These are phyloP conservation scores for Clonostachys rosea DNA, from an alignment of 2,329 filamentous ascomycete genomes.

Conservation along the genomic window DNA sequence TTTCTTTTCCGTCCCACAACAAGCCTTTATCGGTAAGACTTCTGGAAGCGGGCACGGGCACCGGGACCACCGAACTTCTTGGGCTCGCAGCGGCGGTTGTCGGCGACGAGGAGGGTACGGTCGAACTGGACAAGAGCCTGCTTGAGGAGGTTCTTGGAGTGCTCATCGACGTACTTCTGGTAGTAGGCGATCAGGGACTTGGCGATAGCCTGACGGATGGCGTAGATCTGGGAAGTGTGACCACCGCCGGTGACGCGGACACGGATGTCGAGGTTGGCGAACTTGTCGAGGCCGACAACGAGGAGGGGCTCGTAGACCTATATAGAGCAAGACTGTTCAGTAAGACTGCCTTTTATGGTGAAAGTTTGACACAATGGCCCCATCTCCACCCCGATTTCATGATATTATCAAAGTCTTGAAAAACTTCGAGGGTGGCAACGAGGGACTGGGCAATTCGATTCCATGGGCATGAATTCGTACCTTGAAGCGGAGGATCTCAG, in stretches of 20 bases:
- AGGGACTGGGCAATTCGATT: too few species aligned
- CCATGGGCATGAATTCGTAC: conserved; percentile 35
- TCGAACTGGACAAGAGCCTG: conserved; percentile 93
- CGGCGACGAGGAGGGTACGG: conserved; percentile 94
- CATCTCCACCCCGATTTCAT: too few species aligned
- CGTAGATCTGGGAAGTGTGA: conserved; percentile 96
- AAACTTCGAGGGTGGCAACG: too few species aligned
- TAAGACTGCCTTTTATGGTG: too few species aligned
- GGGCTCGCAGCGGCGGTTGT: conserved; percentile 98
- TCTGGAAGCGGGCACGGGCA: conserved; percentile 96
- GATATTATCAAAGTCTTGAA: too few species aligned
- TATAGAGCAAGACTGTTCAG: background rate
- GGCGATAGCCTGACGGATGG: conserved; percentile 97
- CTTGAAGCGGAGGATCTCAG: conserved; percentile 98
- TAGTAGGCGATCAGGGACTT: conserved; percentile 81
- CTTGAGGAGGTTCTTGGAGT: conserved; percentile 99
- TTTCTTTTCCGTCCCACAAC: conserved; percentile 4
- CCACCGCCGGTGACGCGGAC: conserved; percentile 95
- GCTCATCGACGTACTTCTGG: conserved; percentile 99
- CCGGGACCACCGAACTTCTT: conserved; percentile 97
- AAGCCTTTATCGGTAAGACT: conserved; percentile 88
- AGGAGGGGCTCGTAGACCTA: conserved; percentile 98
- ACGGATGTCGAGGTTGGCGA: conserved; percentile 93
- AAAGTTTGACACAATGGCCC: too few species aligned
- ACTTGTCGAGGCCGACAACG: conserved; percentile 96